Evolutionary conservation across 495 filamentous ascomycete species (phyloP), one percentile per base, ranked within the genome.

Genomic region (Aspergillus ostianus): DNA sequence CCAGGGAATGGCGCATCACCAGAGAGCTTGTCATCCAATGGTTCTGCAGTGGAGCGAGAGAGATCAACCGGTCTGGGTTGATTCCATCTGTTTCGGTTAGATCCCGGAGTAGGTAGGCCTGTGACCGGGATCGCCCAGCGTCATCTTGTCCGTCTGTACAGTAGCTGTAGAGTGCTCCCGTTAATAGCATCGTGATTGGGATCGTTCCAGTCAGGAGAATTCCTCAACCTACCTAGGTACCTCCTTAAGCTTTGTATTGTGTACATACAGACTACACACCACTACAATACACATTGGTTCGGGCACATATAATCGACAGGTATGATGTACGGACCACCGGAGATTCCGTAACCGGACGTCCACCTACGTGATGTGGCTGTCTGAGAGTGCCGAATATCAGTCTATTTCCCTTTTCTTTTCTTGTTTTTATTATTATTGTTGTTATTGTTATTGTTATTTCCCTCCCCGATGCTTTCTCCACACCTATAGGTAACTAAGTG

Each of bases 71-170:
- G 59, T 64, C n/a, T 60, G 53, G 30, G 23, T 26, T 26, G 23
- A 4, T 26, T 26, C 23, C 23, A 26, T 56, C 51, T 60, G 62
- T 64, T 60, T 60, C 57, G 62, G 57, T 59, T 64, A 55, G 61
- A 58, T 56, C 61, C 53, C 52, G 45, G 48, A n/a, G n/a, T n/a
- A n/a, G n/a, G n/a, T n/a, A n/a, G n/a, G 52, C 46, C 51, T 59
- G 56, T 56, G 47, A 54, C 56, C 55, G 56, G 56, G 56, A 63
- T 59, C 56, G 36, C 21, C 46, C 36, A 50, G 45, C 53, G 53
- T 56, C 53, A 47, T 51, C 19, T 41, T 13, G 36, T 41, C 36
- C 36, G 36, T 8, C 23, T 4, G n/a, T n/a, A n/a, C n/a, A 4
- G 23, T 26, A 26, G 23, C 23, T 26, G 23, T 26, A 26, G 23